Evolutionary conservation across 768 basidiomycete species (phyloP), one percentile per base, ranked within the genome.

Genomic region (Kwoniella pini): DNA sequence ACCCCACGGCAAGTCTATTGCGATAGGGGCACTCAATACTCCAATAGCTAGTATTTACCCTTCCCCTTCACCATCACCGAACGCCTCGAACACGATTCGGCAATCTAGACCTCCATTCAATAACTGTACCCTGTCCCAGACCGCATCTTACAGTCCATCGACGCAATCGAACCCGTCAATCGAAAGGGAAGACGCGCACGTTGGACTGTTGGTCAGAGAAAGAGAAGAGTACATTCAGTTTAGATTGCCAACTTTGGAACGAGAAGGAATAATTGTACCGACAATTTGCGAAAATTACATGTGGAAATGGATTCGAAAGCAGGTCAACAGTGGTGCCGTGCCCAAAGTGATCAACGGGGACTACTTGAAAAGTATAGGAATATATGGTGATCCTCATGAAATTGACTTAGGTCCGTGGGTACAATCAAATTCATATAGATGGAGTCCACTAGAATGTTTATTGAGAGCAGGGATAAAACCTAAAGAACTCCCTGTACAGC

Each of bases 381-480:
- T 71, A 17, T 12, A 10, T 0, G 64, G 50, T 4, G 54, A 66
- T 38, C 54, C 62, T 0, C 26, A 49, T 21, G n/a, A 27, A 10
- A 43, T 64, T 11, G 55, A 65, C 36, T 33, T 71, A 10, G 54
- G 45, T 4, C 24, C 21, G 22, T 71, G 56, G 57, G 57, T 71
- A 9, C 33, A 46, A n/a, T 21, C 26, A 4, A 56, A 63, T 2
- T 17, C 28, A 21, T 19, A 38, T 6, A 19, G 17, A 5, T 71
- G 66, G 66, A 63, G 64, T 10, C 64, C 66, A 4, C 24, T 62
- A 9, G 69, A 71, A 57, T 44, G 50, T 24, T 53, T 71, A 5
- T 49, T 71, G 2, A 49, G 69, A 26, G 62, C 62, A 5, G 69
- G 69, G 9, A 63, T 71, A 24, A 46, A 44, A 19, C 64, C 64